Percentiles rank a stretch among this genome's conserved stretches.
Conservation (phyloP, 2,329 filamentous ascomycete genomes). For the Hypoxylon sp. region DNA sequence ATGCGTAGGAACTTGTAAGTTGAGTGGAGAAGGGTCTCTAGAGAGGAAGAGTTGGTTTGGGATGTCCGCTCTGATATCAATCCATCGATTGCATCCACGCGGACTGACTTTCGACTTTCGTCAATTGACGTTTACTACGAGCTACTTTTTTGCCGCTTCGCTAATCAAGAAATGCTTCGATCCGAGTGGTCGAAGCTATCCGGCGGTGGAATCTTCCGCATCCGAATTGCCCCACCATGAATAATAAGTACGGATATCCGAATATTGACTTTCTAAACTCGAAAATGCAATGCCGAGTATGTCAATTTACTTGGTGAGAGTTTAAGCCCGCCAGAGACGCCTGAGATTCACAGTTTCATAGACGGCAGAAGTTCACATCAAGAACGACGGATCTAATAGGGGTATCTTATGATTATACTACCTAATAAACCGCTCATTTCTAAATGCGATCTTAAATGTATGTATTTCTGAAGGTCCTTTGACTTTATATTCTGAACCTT, state of each 20-base stretch:
- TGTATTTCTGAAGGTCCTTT: neutral
- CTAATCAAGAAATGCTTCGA: slow-evolving; percentile 45
- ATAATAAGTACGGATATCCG: slow-evolving; percentile 1
- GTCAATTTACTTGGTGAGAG: neutral
- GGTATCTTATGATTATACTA: slow-evolving; percentile 1
- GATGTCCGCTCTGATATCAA: slow-evolving; percentile 24
- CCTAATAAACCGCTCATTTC: neutral
- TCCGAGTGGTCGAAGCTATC: slow-evolving; percentile 29
- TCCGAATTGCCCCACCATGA: slow-evolving; percentile 16
- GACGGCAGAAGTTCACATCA: neutral
- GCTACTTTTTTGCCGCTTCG: slow-evolving; percentile 46
- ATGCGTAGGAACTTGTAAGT: slow-evolving; percentile 13
- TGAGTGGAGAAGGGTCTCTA: slow-evolving; percentile 37
- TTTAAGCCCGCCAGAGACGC: too few relatives aligned
- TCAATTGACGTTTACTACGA: slow-evolving; percentile 39
- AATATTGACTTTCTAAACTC: neutral
- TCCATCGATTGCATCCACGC: slow-evolving; percentile 35
- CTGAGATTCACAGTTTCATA: too few relatives aligned
- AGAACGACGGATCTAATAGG: neutral
- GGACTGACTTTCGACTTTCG: slow-evolving; percentile 25
- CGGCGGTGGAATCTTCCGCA: slow-evolving; percentile 25
- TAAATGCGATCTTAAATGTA: neutral
- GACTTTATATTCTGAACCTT: neutral
- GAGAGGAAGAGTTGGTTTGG: neutral
- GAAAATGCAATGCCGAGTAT: neutral